Conservation (phyloP, 1,284 basidiomycete genomes). For the Austroboletus novae-zelandiae region DNA sequence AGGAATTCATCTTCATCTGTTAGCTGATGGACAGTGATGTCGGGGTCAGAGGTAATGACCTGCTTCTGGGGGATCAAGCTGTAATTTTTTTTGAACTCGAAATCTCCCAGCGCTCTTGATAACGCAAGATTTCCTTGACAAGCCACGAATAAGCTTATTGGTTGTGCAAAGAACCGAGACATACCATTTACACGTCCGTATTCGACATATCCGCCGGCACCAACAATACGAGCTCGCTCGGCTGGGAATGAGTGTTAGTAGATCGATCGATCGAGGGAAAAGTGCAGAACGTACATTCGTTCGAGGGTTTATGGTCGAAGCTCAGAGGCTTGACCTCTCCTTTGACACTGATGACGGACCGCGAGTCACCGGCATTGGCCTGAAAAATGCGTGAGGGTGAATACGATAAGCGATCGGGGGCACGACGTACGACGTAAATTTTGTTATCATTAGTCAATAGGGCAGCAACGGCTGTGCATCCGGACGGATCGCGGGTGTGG, state of each 20-base stretch:
- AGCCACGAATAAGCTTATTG: background rate
- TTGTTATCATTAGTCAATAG: slow-evolving; percentile 77
- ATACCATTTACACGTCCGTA: slow-evolving; percentile 95
- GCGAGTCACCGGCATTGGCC: slow-evolving; percentile 98
- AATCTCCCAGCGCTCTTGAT: slow-evolving; percentile 95
- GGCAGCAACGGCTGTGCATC: slow-evolving; percentile 94
- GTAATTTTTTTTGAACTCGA: slow-evolving; percentile 97
- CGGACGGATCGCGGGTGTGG: slow-evolving; percentile 90
- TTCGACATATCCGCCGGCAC: slow-evolving; percentile 97
- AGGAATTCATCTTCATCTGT: slow-evolving; percentile 94
- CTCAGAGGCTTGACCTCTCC: slow-evolving; percentile 89
- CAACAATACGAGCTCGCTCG: slow-evolving; percentile 85
- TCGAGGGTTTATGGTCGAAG: slow-evolving; percentile 95
- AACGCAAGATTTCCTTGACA: slow-evolving; percentile 88
- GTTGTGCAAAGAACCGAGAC: slow-evolving; percentile 22
- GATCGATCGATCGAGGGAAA: background rate
- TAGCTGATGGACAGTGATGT: slow-evolving; percentile 80
- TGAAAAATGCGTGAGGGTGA: slow-evolving; percentile 31
- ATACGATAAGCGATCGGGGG: slow-evolving; percentile 1
- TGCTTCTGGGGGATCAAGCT: slow-evolving; percentile 83
- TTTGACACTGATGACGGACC: slow-evolving; percentile 85
- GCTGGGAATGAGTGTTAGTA: slow-evolving; percentile 40
- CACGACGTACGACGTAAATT: slow-evolving; percentile 67
- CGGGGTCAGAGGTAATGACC: slow-evolving; percentile 95
- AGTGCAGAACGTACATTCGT: slow-evolving; percentile 57